Conservation (phyloP, 1,284 basidiomycete species). For the Takashimella koratensis region DNA sequence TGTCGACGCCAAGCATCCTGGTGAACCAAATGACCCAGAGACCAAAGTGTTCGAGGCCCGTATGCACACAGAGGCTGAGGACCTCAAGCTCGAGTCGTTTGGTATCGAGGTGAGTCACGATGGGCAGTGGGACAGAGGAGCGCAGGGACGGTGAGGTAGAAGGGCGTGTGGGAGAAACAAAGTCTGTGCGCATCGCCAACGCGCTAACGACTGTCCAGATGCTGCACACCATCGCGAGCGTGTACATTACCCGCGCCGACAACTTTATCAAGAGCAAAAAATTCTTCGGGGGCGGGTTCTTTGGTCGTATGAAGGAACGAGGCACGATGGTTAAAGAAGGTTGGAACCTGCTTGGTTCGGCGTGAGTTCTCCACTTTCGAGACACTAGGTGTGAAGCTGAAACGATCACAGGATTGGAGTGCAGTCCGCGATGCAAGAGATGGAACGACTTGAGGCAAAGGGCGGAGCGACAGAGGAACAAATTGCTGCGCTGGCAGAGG, state of each 20-base stretch:
- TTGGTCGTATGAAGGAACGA: conserved; percentile 91
- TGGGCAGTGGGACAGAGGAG: too few relatives aligned
- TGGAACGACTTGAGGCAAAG: conserved; percentile 84
- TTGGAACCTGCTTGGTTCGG: conserved; percentile 88
- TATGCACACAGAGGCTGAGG: conserved; percentile 85
- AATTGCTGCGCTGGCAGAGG: conserved; percentile 81
- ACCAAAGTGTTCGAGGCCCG: conserved; percentile 69
- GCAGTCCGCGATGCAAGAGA: conserved; percentile 68
- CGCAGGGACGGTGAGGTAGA: too few relatives aligned
- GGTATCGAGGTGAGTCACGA: conserved; percentile 78
- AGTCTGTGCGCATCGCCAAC: too few relatives aligned
- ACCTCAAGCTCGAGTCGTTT: conserved; percentile 96
- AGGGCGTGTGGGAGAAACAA: too few relatives aligned
- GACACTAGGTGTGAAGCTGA: conserved; percentile 4
- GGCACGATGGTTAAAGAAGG: conserved; percentile 88
- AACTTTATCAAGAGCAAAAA: conserved; percentile 88
- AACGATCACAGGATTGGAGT: conserved; percentile 57
- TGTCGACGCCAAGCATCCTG: conserved; percentile 83
- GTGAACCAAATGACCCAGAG: conserved; percentile 79
- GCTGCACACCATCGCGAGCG: conserved; percentile 76
- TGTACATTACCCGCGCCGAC: conserved; percentile 90
- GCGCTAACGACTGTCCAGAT: too few relatives aligned
- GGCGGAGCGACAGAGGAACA: conserved; percentile 78
- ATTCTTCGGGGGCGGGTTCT: conserved; percentile 77
- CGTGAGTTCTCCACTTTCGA: conserved; percentile 48